Evolutionary conservation across 2,329 filamentous ascomycete species (phyloP).

Genomic region (Colletotrichum sp.): DNA sequence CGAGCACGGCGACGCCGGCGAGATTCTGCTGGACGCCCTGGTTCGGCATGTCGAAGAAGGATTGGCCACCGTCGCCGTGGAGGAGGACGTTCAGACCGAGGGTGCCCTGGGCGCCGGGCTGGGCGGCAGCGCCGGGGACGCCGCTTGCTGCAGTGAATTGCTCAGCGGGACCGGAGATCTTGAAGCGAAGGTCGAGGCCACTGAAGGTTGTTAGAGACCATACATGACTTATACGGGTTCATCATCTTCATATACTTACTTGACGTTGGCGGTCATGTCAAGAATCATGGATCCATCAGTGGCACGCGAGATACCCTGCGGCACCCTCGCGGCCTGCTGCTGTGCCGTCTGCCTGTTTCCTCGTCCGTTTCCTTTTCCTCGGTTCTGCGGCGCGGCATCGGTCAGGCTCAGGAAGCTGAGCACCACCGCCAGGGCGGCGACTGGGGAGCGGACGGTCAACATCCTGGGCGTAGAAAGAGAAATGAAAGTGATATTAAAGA

Average conservation of each 20-base stretch:
- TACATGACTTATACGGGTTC: background rate
- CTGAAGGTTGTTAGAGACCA: constrained; percentile 32
- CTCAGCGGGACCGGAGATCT: constrained; percentile 57
- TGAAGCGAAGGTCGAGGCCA: constrained; percentile 59
- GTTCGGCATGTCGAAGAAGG: constrained; percentile 63
- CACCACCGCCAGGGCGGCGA: constrained; percentile 16
- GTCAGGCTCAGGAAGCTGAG: constrained; percentile 16
- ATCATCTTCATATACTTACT: constrained; percentile 38
- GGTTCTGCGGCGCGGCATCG: constrained; percentile 19
- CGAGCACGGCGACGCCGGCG: constrained; percentile 58
- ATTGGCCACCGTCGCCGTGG: constrained; percentile 64
- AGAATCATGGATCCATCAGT: constrained; percentile 61
- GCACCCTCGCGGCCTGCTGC: constrained; percentile 31
- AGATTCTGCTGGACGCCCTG: constrained; percentile 54
- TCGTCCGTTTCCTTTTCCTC: constrained; percentile 1
- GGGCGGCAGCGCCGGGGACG: constrained; percentile 36
- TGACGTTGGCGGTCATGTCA: constrained; percentile 58
- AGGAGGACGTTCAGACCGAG: constrained; percentile 62
- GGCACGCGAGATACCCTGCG: constrained; percentile 44
- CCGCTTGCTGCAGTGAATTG: constrained; percentile 56
- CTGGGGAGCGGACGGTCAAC: constrained; percentile 19
- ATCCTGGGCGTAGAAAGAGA: constrained; percentile 2
- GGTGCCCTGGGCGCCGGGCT: constrained; percentile 31
- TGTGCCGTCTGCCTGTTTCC: constrained; percentile 27
- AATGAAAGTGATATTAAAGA: background rate